phyloP scores from a whole-genome alignment of 192 early-diverging fungal genomes.

The Backusella morwellensis region DNA sequence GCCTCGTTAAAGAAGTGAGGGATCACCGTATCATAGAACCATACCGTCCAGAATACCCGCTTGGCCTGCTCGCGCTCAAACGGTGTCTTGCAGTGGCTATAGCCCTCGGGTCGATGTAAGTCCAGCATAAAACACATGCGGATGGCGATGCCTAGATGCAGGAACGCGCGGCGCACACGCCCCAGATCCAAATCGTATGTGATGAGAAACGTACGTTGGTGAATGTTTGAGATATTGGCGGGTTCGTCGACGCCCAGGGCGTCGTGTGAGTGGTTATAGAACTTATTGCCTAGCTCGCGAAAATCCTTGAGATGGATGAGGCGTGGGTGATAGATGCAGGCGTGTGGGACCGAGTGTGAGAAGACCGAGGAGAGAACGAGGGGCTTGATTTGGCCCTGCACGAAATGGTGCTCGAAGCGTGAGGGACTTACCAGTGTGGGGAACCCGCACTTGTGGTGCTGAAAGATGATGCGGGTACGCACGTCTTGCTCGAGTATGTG shows the following conservation, averaged over 20 bases:
- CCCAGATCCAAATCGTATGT: conserved; percentile 30
- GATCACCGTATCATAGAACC: conserved; percentile 28
- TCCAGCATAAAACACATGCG: conserved; percentile 32
- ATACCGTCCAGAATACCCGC: conserved; percentile 26
- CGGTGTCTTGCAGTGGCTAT: conserved; percentile 7
- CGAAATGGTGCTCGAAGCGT: background rate
- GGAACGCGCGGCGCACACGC: conserved; percentile 9
- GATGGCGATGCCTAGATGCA: conserved; percentile 23
- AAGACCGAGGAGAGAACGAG: conserved; percentile 8
- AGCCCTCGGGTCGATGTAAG: conserved; percentile 23
- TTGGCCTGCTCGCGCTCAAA: conserved; percentile 27
- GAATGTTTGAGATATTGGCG: conserved; percentile 18
- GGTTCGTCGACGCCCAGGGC: conserved; percentile 9
- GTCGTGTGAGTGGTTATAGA: conserved; percentile 10
- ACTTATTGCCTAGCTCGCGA: conserved; percentile 3
- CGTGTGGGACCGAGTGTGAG: conserved; percentile 9
- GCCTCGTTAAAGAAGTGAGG: conserved; percentile 23
- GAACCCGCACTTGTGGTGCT: conserved; percentile 19
- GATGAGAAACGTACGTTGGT: conserved; percentile 19
- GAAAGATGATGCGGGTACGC: background rate
- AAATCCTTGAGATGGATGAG: background rate
- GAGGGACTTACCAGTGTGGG: conserved; percentile 9
- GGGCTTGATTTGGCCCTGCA: background rate
- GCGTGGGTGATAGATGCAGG: conserved; percentile 7
- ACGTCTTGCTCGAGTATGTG: background rate